These are phyloP conservation scores for Corinectria fuckeliana DNA, from an alignment of 2,329 filamentous ascomycete genomes.

Conservation along the genomic window DNA sequence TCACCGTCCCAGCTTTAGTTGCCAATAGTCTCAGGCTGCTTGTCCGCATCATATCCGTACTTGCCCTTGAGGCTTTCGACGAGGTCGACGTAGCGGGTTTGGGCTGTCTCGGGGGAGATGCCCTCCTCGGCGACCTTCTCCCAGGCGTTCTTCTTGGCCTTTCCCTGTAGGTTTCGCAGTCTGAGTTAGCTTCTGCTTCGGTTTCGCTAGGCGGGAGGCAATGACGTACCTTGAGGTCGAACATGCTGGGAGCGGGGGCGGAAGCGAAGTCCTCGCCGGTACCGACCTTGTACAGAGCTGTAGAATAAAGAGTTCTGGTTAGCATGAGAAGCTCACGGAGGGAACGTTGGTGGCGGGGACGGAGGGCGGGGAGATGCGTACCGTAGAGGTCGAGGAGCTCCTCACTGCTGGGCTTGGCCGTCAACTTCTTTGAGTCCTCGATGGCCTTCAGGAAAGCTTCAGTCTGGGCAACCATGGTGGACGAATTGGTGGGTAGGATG, in stretches of 20 bases:
- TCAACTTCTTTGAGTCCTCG: constrained; percentile 71
- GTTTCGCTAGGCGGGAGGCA: not conserved
- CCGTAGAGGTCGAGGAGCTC: constrained; percentile 70
- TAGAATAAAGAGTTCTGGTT: not conserved
- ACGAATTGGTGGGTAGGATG: constrained; percentile 14
- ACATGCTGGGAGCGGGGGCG: constrained; percentile 69
- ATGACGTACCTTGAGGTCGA: constrained; percentile 68
- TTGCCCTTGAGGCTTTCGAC: constrained; percentile 75
- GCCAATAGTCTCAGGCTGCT: constrained; percentile 64
- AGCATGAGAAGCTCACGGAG: not conserved
- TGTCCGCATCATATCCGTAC: constrained; percentile 71
- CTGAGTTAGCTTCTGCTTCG: constrained; percentile 13
- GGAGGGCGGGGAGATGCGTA: constrained; percentile 43
- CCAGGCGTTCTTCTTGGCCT: constrained; percentile 83
- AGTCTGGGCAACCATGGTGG: constrained; percentile 51
- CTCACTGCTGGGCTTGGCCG: constrained; percentile 66
- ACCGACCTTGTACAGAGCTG: constrained; percentile 66
- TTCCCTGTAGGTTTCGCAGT: constrained; percentile 61
- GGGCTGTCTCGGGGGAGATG: constrained; percentile 68
- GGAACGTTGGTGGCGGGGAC: not conserved
- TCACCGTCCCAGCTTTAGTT: constrained; percentile 28
- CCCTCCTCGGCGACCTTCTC: constrained; percentile 70
- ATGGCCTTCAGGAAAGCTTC: constrained; percentile 63
- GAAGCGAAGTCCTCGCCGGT: constrained; percentile 62
- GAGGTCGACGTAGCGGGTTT: constrained; percentile 76